A percentile compares a stretch with the other conserved stretches of the same genome.
Evolutionary conservation across 2,329 filamentous ascomycete species (phyloP).

Genomic region (Ophiosphaerella korrae): DNA sequence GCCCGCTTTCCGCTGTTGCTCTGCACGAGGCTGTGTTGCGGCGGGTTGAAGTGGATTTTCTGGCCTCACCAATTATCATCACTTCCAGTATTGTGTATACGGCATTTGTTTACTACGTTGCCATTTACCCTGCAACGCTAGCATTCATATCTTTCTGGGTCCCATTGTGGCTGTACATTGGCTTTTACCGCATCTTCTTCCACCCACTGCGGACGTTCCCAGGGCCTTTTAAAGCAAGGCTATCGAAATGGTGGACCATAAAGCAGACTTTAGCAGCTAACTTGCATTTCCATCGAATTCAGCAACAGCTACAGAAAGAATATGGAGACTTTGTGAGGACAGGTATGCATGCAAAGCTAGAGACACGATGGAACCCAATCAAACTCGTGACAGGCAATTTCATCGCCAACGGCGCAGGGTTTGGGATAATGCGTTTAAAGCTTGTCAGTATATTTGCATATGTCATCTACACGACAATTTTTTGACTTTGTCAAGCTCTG

Average conservation of each 20-base stretch:
- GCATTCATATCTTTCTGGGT: constrained; percentile 20
- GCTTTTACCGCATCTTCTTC: constrained; percentile 28
- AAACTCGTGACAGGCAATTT: constrained; percentile 30
- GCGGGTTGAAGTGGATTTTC: constrained; percentile 11
- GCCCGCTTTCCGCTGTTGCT: constrained; percentile 2
- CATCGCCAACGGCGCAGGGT: constrained; percentile 32
- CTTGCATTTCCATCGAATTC: constrained; percentile 21
- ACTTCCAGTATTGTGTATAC: neutral
- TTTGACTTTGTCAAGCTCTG: constrained; percentile 12
- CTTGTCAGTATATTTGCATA: constrained; percentile 1
- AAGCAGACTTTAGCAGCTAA: constrained; percentile 20
- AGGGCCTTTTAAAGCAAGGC: constrained; percentile 24
- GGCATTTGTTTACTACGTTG: neutral
- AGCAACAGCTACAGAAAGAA: constrained; percentile 23
- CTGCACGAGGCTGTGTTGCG: constrained; percentile 9
- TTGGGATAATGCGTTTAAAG: constrained; percentile 40
- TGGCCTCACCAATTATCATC: constrained; percentile 1
- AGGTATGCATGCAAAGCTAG: constrained; percentile 11
- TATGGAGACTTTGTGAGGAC: constrained; percentile 36
- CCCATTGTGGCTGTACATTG: constrained; percentile 25
- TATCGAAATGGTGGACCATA: constrained; percentile 32
- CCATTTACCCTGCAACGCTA: constrained; percentile 5
- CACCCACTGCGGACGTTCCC: constrained; percentile 30
- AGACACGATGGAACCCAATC: constrained; percentile 20
- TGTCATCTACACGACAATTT: neutral